Evolutionary conservation across 2,329 filamentous ascomycete genomes (phyloP), one percentile per base, ranked within the genome.

Genomic region (Plenodomus tracheiphilus): DNA sequence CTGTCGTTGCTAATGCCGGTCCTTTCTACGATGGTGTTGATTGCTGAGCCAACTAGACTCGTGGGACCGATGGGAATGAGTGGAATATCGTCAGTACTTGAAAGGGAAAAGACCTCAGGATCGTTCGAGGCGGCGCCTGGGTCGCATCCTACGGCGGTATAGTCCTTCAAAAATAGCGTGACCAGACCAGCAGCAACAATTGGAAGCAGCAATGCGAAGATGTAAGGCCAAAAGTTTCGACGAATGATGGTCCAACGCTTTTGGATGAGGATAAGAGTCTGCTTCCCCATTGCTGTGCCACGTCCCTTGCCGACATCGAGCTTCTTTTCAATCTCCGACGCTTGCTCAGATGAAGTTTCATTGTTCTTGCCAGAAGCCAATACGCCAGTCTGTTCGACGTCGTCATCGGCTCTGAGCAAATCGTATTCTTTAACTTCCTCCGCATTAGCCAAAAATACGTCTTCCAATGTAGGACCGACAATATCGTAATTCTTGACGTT

Each of bases 401-500:
- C 53, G 10, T 64, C 66, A 15, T 32, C 28, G 16, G 60, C 59
- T 30, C 63, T 60, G 56, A 65, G 58, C 4, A 69, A 58, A 11
- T 68, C 54, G 56, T 87, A 82, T 5, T 79, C 79, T 47, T 79
- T 81, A 50, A 91, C 81, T 68, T 96, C 91, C 64, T 93, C 89
- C 0, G 91, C 90, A 34, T 96, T 79, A 56, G 89, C 86, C 19
- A 97, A 75, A 71, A 97, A 97, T 0, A 96, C 91, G 59, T 96
- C 91, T 68, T 97, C 93, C 35, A 97, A 91, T 0, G 90, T 95
- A 0, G 92, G 93, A 0, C 91, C 91, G 15, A 88, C 88, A 58
- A 96, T 88, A 49, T 91, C 86, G 68, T 96, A 96, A 49, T 95
- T 88, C 15, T 79, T 78, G 35, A 95, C 80, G 0, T 84, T 84